Conservation (phyloP, 345 rosid genomes). For the Eutrema japonicum region DNA sequence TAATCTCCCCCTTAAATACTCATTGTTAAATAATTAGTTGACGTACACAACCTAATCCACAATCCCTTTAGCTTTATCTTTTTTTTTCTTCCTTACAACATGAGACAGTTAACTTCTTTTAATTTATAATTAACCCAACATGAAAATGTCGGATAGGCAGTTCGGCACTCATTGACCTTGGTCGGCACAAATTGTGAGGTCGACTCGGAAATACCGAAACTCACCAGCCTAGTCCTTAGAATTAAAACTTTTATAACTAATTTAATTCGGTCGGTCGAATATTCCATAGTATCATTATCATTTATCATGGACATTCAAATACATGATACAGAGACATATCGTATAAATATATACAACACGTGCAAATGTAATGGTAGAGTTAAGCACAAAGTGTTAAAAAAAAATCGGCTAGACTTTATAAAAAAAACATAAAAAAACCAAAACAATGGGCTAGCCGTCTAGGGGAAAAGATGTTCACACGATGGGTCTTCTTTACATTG, state of each 20-base stretch:
- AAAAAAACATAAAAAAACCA: too few species aligned
- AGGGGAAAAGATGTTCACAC: constrained; percentile 39
- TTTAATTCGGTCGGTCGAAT: constrained; percentile 10
- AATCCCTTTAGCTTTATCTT: not conserved
- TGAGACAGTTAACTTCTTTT: not conserved
- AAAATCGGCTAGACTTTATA: too few species aligned
- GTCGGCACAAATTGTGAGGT: constrained; percentile 4
- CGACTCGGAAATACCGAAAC: constrained; percentile 7
- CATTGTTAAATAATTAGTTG: constrained; percentile 14
- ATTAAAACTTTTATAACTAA: not conserved
- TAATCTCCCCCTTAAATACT: constrained; percentile 12
- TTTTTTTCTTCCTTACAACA: not conserved
- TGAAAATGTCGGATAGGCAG: constrained; percentile 26
- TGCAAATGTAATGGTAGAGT: constrained; percentile 7
- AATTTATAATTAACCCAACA: constrained; percentile 1
- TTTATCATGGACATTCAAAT: not conserved
- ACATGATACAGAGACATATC: not conserved
- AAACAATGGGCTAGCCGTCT: constrained; percentile 32
- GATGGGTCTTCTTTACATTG: constrained; percentile 1
- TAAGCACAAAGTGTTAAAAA: not conserved
- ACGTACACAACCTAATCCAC: constrained; percentile 32
- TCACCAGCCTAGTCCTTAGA: constrained; percentile 1
- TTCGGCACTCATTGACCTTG: constrained; percentile 17
- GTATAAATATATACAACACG: constrained; percentile 3
- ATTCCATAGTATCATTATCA: not conserved